phyloP scores from a whole-genome alignment of 2,329 filamentous ascomycete species.

The Ustilaginoidea virens region DNA sequence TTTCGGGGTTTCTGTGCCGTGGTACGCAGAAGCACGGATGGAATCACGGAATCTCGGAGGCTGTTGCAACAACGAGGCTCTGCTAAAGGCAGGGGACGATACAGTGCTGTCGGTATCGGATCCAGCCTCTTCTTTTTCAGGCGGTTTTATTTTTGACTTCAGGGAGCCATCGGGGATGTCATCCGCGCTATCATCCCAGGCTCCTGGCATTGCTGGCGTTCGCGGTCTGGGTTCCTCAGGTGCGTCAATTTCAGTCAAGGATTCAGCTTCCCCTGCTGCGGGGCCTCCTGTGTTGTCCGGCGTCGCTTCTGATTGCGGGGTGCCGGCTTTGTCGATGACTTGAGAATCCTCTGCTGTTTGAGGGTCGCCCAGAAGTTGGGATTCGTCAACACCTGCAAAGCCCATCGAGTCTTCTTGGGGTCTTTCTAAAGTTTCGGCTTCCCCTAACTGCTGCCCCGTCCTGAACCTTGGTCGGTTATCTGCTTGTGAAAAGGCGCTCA shows the following conservation, averaged over 20 bases:
- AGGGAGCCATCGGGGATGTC: background rate
- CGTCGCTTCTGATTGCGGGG: too few relatives aligned
- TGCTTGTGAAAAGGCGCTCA: conserved; percentile 50
- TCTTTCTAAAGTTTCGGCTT: too few relatives aligned
- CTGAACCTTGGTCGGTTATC: too few relatives aligned
- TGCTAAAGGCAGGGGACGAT: conserved; percentile 15
- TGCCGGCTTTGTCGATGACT: conserved; percentile 2
- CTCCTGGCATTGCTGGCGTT: conserved; percentile 30
- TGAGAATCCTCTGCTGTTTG: background rate
- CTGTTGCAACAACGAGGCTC: conserved; percentile 7
- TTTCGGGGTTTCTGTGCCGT: conserved; percentile 28
- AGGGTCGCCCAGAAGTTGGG: too few relatives aligned
- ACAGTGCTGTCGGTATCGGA: conserved; percentile 10
- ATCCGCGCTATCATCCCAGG: conserved; percentile 25
- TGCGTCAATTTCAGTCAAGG: background rate
- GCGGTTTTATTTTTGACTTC: background rate
- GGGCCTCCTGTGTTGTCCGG: too few relatives aligned
- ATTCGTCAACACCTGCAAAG: too few relatives aligned
- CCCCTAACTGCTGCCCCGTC: too few relatives aligned
- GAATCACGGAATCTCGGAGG: background rate
- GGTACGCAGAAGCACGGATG: conserved; percentile 4
- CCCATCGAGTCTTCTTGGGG: too few relatives aligned
- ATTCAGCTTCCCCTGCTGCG: too few relatives aligned
- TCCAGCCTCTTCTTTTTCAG: background rate
- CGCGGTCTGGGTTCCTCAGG: background rate